Percentiles rank a stretch among this genome's conserved stretches.
phyloP scores from a whole-genome alignment of 805 yeast genomes.

The Yarrowia bubula region DNA sequence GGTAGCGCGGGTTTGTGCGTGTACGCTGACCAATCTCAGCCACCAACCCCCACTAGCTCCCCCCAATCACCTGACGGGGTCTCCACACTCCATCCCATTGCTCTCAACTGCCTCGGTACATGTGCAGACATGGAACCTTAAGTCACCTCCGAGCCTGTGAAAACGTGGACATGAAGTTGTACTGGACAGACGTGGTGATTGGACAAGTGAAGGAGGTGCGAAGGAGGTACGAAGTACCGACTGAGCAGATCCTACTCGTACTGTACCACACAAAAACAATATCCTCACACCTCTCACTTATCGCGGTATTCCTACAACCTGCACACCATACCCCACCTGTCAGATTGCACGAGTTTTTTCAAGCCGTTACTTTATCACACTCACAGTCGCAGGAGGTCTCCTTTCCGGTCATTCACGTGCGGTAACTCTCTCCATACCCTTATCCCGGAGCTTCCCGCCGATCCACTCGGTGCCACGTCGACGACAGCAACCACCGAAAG shows the following conservation, averaged over 20 bases:
- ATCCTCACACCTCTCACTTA: too few relatives aligned
- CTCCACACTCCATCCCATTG: too few relatives aligned
- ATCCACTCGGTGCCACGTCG: neutral
- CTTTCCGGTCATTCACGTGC: neutral
- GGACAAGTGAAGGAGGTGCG: too few relatives aligned
- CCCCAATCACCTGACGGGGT: neutral
- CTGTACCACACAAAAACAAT: too few relatives aligned
- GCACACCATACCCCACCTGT: neutral
- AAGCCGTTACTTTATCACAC: too few relatives aligned
- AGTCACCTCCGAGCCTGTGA: slow-evolving; percentile 17
- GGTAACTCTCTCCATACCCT: neutral
- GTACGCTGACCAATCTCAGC: neutral
- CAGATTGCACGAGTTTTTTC: neutral
- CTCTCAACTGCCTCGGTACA: slow-evolving; percentile 9
- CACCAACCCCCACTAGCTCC: neutral
- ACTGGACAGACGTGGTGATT: too few relatives aligned
- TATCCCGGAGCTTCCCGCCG: slow-evolving; percentile 13
- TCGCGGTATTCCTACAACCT: too few relatives aligned
- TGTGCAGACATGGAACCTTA: neutral
- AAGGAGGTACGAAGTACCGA: too few relatives aligned
- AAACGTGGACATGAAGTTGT: neutral
- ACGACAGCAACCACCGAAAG: neutral
- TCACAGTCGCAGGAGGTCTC: neutral
- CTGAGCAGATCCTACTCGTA: too few relatives aligned
- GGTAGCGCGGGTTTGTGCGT: too few relatives aligned